Conservation (phyloP, 345 rosid genomes). For the Boechera retrofracta region DNA sequence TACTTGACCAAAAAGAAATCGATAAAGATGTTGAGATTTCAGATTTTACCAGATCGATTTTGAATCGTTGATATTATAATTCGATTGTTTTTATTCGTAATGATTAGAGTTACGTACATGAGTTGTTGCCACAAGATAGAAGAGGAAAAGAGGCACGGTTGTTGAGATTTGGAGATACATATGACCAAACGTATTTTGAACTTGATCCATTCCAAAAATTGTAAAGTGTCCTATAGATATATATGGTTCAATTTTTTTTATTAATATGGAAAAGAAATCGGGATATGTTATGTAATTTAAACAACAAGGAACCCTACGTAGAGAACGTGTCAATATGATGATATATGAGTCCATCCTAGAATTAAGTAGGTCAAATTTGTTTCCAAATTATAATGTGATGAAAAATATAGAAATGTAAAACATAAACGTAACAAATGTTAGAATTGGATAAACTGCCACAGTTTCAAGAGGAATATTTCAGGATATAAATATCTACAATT, state of each 20-base stretch:
- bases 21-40: no score
- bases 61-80: no score
- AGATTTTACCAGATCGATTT: no score
- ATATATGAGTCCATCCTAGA: background rate
- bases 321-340: background rate
- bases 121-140: constrained; percentile 4
- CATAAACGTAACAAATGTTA: background rate
- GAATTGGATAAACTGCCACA: no score
- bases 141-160: background rate
- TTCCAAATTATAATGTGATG: background rate
- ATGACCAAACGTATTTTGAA: background rate
- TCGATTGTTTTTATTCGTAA: no score
- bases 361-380: background rate
- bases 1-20: no score
- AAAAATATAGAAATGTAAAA: background rate
- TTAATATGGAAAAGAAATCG: background rate
- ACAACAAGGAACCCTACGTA: background rate
- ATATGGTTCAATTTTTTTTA: background rate
- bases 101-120: background rate
- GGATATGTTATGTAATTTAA: no score
- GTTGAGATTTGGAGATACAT: background rate
- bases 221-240: background rate
- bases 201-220: background rate
- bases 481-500: no score
- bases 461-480: no score